Base-by-base conservation (phyloP, 2,329 filamentous ascomycete species). In the Phyllosticta citribraziliensis region DNA sequence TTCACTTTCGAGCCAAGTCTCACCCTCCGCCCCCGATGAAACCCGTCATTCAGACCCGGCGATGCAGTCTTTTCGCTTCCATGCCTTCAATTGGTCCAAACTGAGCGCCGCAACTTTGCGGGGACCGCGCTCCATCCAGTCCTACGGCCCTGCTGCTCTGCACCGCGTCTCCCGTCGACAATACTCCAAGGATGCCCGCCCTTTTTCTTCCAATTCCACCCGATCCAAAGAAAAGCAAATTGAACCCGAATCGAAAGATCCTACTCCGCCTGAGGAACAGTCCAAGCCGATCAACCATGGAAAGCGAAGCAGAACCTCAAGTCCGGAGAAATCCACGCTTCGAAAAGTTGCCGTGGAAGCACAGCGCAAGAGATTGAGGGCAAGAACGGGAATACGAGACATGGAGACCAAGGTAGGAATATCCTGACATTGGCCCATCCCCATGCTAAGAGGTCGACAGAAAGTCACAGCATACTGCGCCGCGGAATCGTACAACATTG, bases 271-370 rank as follows among this genome's bases (percentile, higher is more conserved):
- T 5, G 40, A 47, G 40, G 14, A 47, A 5, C 14, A 12, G 40
- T 3, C 40, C 12, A 47, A 47, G 40, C 40, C 40, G n/a, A 47
- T 2, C 14, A 17, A n/a, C 12, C 9, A 40, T 47, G 40, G 40
- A n/a, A 47, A 47, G 40, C 40, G 40, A 12, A 47, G 40, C 40
- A 47, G 40, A 47, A 5, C 5, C 3, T 47, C 40, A 14, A 47
- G n/a, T 8, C 40, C 40, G 5, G 40, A 47, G n/a, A 47, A 47
- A n/a, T 47, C 87, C 64, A 94, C 90, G 1, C 79, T 97, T 33
- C 85, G 93, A 60, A 84, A 91, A 62, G 91, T 96, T 12, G 91
- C 92, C 33, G 88, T 91, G 19, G 91, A 94, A 68, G 91, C 92
- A 19, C 91, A 96, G 75, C 78, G 75, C 66, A 64, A 79, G 78